These are phyloP conservation scores for Candida railenensis DNA, from an alignment of 805 yeast genomes.

Conservation along the genomic window DNA sequence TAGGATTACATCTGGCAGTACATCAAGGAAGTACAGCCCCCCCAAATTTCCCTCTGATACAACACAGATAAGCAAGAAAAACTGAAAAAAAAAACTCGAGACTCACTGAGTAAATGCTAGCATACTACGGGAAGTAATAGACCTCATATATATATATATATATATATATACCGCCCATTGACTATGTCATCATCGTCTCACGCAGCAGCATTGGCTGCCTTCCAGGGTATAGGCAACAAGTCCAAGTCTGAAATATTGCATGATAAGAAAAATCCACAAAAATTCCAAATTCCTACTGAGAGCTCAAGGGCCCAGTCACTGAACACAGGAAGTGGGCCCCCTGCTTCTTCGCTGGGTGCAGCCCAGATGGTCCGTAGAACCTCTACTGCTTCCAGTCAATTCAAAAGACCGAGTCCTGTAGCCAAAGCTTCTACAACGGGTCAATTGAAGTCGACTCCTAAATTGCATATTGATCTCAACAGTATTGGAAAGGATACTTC, in stretches of 20 bases:
- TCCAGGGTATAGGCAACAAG: conserved; percentile 21
- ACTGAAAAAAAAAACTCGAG: neutral
- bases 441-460: neutral
- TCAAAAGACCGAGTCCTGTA: neutral
- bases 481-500: neutral
- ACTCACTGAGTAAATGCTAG: no score
- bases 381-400: neutral
- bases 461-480: neutral
- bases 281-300: conserved; percentile 6
- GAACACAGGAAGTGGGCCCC: neutral
- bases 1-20: no score
- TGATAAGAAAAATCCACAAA: conserved; percentile 4
- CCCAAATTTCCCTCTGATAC: neutral
- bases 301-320: neutral
- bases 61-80: neutral
- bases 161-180: no score
- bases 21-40: neutral
- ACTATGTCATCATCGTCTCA: conserved; percentile 30
- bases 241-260: conserved; percentile 6
- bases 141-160: no score
- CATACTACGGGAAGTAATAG: no score
- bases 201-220: conserved; percentile 47
- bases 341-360: neutral
- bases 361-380: neutral
- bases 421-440: neutral